Percentiles rank a stretch among this genome's conserved stretches.
Conservation (phyloP, 495 filamentous ascomycete species). For the Saxispiralis lemnorum region DNA sequence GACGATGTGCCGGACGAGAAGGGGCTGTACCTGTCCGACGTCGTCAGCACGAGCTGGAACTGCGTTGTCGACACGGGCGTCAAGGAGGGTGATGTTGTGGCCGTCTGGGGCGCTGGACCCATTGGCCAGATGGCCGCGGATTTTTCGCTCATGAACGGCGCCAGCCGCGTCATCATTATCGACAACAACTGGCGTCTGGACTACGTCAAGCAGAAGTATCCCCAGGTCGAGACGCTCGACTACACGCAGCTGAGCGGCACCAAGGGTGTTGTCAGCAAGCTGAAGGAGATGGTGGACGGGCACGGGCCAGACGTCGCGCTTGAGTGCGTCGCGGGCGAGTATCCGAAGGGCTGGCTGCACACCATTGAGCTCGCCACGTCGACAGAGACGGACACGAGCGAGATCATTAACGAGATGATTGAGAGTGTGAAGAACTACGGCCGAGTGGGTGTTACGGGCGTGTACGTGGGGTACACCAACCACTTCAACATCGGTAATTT, state of each 20-base stretch:
- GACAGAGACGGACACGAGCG: slow-evolving; percentile 69
- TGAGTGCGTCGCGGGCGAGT: slow-evolving; percentile 74
- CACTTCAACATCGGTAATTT: slow-evolving; percentile 34
- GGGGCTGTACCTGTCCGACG: slow-evolving; percentile 64
- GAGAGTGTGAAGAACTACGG: slow-evolving; percentile 60
- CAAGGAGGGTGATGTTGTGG: slow-evolving; percentile 58
- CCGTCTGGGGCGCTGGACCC: slow-evolving; percentile 59
- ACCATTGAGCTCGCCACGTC: slow-evolving; percentile 58
- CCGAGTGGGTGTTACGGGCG: slow-evolving; percentile 57
- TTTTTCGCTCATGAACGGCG: slow-evolving; percentile 55
- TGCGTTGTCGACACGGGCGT: slow-evolving; percentile 72
- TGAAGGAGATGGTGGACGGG: slow-evolving; percentile 54
- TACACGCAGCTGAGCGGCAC: slow-evolving; percentile 34
- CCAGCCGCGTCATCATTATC: slow-evolving; percentile 59
- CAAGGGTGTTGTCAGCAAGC: slow-evolving; percentile 44
- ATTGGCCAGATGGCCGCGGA: slow-evolving; percentile 69
- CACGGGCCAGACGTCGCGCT: slow-evolving; percentile 60
- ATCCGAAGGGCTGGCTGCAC: slow-evolving; percentile 67
- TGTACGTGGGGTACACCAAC: slow-evolving; percentile 54
- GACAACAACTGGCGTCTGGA: slow-evolving; percentile 65
- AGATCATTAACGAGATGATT: slow-evolving; percentile 81
- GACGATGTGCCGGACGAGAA: slow-evolving; percentile 77
- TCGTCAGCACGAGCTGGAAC: slow-evolving; percentile 63
- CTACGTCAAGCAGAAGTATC: slow-evolving; percentile 44
- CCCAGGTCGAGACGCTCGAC: slow-evolving; percentile 43